Conservation (phyloP, 2,329 filamentous ascomycete species). For the Alternaria sp. region DNA sequence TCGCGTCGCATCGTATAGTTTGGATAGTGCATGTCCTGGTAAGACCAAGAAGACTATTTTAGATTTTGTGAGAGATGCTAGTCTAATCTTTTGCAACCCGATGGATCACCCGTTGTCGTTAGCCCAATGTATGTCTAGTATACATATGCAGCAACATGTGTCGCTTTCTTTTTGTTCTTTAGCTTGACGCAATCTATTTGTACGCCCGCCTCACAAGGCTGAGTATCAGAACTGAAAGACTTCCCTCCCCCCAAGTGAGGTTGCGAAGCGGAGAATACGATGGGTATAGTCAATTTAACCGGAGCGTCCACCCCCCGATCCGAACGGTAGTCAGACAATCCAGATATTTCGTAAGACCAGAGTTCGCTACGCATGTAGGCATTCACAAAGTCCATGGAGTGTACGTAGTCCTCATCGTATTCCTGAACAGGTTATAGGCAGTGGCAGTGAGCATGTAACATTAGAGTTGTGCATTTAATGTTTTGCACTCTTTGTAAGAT, state of each 20-base stretch:
- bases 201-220: not conserved
- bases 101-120: not conserved
- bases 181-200: not conserved
- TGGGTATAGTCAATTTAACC: not conserved
- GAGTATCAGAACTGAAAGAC: not conserved
- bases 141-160: not conserved
- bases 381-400: not conserved
- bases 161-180: too few relatives aligned
- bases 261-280: not conserved
- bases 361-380: too few relatives aligned
- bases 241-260: not conserved
- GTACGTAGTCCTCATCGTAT: not conserved
- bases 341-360: not conserved
- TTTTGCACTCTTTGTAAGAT: not conserved
- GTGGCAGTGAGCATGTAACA: not conserved
- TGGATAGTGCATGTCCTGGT: not conserved
- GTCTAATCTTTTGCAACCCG: not conserved
- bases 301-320: not conserved
- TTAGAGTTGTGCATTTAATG: not conserved
- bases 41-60: not conserved
- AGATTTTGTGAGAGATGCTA: not conserved
- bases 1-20: not conserved
- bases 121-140: not conserved
- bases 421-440: not conserved
- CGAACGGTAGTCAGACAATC: not conserved